Percentiles rank a stretch among this genome's conserved stretches.
These are phyloP conservation scores for Auxenochlorella pyrenoidosa DNA, from an alignment of 139 green algal species.

Conservation along the genomic window DNA sequence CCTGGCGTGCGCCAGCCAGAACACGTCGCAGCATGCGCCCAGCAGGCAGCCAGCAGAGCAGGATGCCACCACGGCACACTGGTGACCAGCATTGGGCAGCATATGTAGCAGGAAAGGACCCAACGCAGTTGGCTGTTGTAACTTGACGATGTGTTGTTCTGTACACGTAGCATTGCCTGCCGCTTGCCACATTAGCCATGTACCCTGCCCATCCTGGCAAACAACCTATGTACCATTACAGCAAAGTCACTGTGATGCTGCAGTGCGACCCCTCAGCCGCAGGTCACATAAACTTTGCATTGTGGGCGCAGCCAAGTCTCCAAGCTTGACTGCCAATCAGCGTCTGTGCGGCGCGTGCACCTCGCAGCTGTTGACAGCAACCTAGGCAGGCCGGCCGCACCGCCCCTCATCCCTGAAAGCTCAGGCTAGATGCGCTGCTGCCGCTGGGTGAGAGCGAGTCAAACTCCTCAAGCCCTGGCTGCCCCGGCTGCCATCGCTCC, in stretches of 20 bases:
- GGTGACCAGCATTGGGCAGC: too few relatives aligned
- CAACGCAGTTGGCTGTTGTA: neutral
- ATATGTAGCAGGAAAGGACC: too few relatives aligned
- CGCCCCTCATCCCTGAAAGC: neutral
- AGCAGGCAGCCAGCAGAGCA: too few relatives aligned
- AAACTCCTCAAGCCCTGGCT: neutral
- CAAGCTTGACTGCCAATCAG: too few relatives aligned
- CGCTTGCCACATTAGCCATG: neutral
- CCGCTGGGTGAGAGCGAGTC: neutral
- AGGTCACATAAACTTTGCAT: neutral
- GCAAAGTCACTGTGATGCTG: too few relatives aligned
- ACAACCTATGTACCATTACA: too few relatives aligned
- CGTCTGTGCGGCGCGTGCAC: too few relatives aligned
- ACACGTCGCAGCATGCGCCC: too few relatives aligned
- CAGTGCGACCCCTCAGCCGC: too few relatives aligned
- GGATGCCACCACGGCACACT: too few relatives aligned
- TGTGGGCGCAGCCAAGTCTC: neutral
- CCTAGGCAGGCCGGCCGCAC: too few relatives aligned
- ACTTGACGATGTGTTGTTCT: neutral
- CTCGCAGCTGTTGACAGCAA: too few relatives aligned
- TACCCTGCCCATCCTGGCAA: neutral
- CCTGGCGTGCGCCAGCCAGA: neutral
- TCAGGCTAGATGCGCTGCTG: neutral
- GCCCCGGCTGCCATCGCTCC: neutral
- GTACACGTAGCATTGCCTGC: neutral